Evolutionary conservation across 2,329 filamentous ascomycete genomes (phyloP), one percentile per base, ranked within the genome.

Genomic region (Grosmannia huntii): DNA sequence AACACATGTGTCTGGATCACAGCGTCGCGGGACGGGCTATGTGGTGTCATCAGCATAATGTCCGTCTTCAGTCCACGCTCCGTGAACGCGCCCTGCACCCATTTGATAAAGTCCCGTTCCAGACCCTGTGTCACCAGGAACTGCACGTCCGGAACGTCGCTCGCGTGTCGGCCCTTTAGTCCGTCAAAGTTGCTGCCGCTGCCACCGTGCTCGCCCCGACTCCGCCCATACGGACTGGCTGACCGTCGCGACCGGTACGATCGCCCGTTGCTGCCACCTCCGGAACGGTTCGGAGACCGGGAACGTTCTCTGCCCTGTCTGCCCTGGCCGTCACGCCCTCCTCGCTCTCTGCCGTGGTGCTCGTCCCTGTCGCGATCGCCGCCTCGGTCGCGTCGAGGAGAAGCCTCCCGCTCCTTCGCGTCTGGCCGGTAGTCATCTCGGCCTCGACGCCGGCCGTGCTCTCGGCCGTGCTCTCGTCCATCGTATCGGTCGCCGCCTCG

Each of bases 81-180:
- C 59, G 81, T 78, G 68, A 97, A 95, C 0, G 84, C 80, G 38
- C 80, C 79, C 68, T 96, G 87, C 12, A 95, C 85, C 80, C 89
- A 96, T 56, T 78, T 78, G 55, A 96, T 83, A 66, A 95, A 96
- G 59, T 89, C 85, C 60, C 86, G 78, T 60, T 86, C 83, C 14
- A 95, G 79, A 64, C 90, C 84, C 62, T 92, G 85, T 51, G 92
- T 76, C 5, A 95, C 80, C 31, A 96, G 81, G 33, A 97, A 83
- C 68, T 96, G 90, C 19, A 96, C 87, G 65, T 97, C 90, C 2
- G 92, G 91, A 25, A 96, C 84, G 62, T 94, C 83, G 59, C 80
- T 75, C 5, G 88, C 84, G 59, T 84, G 81, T 59, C 90, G 80
- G 58, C 84, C 57, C 31, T 55, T 44, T 9, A 58, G 23, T 0